Evolutionary conservation across 78 protist genomes (phyloP), one percentile per base, ranked within the genome.

Genomic region (Dictyostelium capitatum): DNA sequence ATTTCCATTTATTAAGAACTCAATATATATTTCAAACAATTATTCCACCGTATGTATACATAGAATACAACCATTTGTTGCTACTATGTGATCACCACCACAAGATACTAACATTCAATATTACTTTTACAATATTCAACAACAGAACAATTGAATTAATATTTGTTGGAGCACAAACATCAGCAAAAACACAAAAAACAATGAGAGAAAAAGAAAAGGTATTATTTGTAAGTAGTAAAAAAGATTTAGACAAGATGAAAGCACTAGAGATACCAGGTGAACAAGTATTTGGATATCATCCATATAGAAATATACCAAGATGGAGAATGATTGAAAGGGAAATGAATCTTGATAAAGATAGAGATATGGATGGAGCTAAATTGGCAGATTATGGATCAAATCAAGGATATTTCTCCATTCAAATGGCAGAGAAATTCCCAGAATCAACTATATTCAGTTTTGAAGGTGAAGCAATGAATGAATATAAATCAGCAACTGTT

Each of bases 291-390:
- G 93, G 93, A 3, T 87, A 87, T 47, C 93, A 87, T 54, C 93
- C 93, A 59, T 48, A 75, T 47, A 15, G 93, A n/a, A 87, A 87
- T 37, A 15, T 87, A 28, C 93, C 93, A 59, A 41, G 93, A 30
- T 87, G 93, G 93, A 75, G 79, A 48, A 87, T 87, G 93, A 87
- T 87, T 62, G 93, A 87, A 64, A 77, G 93, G 23, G 93, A 87
- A n/a, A 46, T 87, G 4, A 75, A 87, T 62, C 11, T 28, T 8
- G 93, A 87, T 51, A 23, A 25, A 10, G 19, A 25, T 54, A 51
- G 62, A 41, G 37, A 47, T 20, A 37, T 87, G 0, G 25, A 0
- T 8, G 47, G 32, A 4, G 8, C 79, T 6, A 47, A 25, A 23
- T 17, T 46, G n/a, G 93, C 54, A 0, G 93, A 87, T 56, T 87